Evolutionary conservation across 495 filamentous ascomycete species (phyloP).

Genomic region (Trichocladium antarcticum): DNA sequence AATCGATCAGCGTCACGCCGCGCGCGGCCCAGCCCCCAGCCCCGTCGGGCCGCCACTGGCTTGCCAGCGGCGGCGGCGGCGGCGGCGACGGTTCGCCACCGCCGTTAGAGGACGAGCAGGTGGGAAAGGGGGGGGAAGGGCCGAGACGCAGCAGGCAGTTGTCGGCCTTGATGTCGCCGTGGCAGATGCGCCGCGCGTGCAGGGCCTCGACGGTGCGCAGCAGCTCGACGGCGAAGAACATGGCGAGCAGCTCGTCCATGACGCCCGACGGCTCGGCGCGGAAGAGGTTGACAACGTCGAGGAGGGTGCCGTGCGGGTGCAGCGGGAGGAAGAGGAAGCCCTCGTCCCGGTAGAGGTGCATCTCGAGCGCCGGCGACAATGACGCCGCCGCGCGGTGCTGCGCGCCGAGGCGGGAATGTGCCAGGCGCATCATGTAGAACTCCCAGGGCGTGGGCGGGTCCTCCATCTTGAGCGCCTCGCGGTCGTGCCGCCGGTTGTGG

Average conservation of each 20-base stretch:
- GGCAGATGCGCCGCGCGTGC: conserved; percentile 67
- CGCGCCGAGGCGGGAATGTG: conserved; percentile 59
- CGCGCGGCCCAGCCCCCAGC: conserved; percentile 66
- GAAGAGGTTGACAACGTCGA: conserved; percentile 84
- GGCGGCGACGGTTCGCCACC: conserved; percentile 19
- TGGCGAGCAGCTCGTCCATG: conserved; percentile 77
- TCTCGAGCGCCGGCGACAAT: conserved; percentile 68
- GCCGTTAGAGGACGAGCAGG: no score
- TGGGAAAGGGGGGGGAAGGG: background rate
- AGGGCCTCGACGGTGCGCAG: conserved; percentile 81
- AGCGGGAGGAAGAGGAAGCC: conserved; percentile 77
- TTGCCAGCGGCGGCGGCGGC: conserved; percentile 14
- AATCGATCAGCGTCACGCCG: conserved; percentile 82
- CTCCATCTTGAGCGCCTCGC: conserved; percentile 92
- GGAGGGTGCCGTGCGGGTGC: conserved; percentile 78
- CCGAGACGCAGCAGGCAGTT: conserved; percentile 82
- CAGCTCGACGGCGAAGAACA: conserved; percentile 92
- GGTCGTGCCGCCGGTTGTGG: conserved; percentile 36
- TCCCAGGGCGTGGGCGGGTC: conserved; percentile 79
- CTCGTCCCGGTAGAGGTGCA: conserved; percentile 81
- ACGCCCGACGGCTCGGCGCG: conserved; percentile 56
- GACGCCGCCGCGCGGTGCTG: conserved; percentile 58
- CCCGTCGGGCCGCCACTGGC: conserved; percentile 60
- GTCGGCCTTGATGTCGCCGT: conserved; percentile 91
- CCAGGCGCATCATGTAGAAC: conserved; percentile 85